Conservation (phyloP, 2,329 filamentous ascomycete genomes). For the Alternaria postmessia region DNA sequence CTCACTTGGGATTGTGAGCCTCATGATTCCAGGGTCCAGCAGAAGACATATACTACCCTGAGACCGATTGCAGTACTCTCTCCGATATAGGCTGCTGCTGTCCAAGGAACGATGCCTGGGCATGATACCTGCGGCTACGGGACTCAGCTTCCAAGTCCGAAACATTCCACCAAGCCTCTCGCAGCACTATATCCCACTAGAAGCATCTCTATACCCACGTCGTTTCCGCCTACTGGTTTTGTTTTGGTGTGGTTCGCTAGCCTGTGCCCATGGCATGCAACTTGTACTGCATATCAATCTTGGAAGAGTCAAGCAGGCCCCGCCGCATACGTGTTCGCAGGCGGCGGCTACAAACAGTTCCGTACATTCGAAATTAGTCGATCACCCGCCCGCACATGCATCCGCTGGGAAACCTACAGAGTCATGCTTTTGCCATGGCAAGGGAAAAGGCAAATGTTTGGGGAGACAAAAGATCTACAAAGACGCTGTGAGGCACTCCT, state of each 20-base stretch:
- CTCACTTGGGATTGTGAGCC: not conserved
- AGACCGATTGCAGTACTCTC: not conserved
- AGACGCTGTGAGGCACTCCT: not conserved
- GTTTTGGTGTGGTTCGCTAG: not conserved
- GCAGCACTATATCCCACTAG: not conserved
- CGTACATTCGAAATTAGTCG: slow-evolving; percentile 7
- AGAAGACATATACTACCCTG: not conserved
- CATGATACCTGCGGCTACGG: not conserved
- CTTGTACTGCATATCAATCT: not conserved
- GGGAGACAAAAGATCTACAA: not conserved
- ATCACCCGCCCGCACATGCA: slow-evolving; percentile 18
- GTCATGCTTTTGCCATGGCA: not conserved
- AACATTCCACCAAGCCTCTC: not conserved
- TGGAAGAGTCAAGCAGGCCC: slow-evolving; percentile 2
- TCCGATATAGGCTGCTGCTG: not conserved
- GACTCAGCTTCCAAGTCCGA: not conserved
- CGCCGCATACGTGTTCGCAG: slow-evolving; percentile 5
- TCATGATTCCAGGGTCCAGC: not conserved
- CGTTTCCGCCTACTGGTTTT: not conserved
- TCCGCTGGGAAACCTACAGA: not conserved
- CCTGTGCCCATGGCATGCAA: not conserved
- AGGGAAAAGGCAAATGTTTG: not conserved
- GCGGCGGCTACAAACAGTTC: slow-evolving; percentile 1
- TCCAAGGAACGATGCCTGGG: not conserved
- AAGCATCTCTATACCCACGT: not conserved